Evolutionary conservation across 2,329 filamentous ascomycete genomes (phyloP), one percentile per base, ranked within the genome.

Genomic region (Pseudogymnoascus sp.): DNA sequence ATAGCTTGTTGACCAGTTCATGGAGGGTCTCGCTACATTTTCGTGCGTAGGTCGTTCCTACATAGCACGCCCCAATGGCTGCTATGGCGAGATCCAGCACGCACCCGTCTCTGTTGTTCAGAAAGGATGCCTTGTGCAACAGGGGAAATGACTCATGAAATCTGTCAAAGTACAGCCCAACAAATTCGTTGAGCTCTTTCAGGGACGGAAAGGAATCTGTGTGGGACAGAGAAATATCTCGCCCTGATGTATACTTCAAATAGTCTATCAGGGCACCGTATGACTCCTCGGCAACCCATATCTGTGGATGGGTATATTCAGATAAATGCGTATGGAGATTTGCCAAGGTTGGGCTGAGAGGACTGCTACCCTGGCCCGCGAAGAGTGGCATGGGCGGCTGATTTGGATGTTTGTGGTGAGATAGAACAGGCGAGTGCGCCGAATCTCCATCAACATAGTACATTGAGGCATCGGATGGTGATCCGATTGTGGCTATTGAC

Each of bases 131-230:
- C 16, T 64, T 64, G 26, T 64, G 63, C 16, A 64, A 59, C 31
- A 64, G 60, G 2, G 63, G 63, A 13, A 64, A 64, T 19, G 19
- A 16, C 19, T 29, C 19, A 35, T 64, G 63, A 14, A 64, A 64
- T 21, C 62, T 40, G 42, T 63, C 61, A 24, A 64, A 64, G 44
- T 64, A 64, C 59, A 61, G 35, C 24, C 40, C 38, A 29, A 40
- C 61, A 37, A 62, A 62, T 62, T 35, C 40, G 35, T 62, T 62
- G 40, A 62, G 61, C 16, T 62, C 61, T 31, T 53, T 50, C 40
- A 62, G 37, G 35, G 61, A 62, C 1, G 61, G 61, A 13, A 62
- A 53, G 26, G 29, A 50, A 21, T 53, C 37, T 56, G 50, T 50
- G 26, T 26, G 10, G 2, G 61, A 37, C 4, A 53, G 13, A 19